Evolutionary conservation across 169 alveolate genomes (phyloP).

Genomic region (Cryptosporidium meleagridis): DNA sequence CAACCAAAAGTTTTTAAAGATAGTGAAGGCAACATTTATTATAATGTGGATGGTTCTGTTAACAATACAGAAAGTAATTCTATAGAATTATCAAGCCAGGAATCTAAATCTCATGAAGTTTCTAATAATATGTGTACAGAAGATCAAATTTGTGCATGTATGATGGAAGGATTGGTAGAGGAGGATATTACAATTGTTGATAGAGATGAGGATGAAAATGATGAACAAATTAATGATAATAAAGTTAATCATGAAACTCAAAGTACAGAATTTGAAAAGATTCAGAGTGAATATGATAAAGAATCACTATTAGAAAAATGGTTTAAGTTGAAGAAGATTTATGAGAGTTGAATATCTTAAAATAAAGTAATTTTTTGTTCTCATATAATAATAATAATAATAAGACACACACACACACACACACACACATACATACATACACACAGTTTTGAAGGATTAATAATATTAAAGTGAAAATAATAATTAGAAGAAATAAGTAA

Average conservation of each 20-base stretch:
- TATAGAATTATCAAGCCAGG: not conserved
- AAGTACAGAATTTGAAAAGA: not conserved
- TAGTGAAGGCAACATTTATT: not conserved
- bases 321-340: constrained; percentile 5
- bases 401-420: too few relatives aligned
- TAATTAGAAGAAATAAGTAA: not conserved
- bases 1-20: not conserved
- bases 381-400: not conserved
- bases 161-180: constrained; percentile 8
- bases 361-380: not conserved
- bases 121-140: not conserved
- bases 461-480: not conserved
- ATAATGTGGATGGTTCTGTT: constrained; percentile 21
- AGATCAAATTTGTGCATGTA: constrained; percentile 11
- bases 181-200: constrained; percentile 58
- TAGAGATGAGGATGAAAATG: not conserved
- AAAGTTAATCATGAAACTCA: not conserved
- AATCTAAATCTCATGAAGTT: not conserved
- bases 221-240: not conserved
- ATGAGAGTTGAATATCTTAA: not conserved
- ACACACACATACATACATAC: too few relatives aligned
- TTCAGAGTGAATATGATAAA: not conserved
- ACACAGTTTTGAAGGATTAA: not conserved
- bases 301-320: constrained; percentile 4
- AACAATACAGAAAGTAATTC: not conserved